A percentile compares a stretch with the other conserved stretches of the same genome.
Evolutionary conservation across 176 grass and related monocot species (phyloP).

Genomic region (Echinochloa phyllopogon): DNA sequence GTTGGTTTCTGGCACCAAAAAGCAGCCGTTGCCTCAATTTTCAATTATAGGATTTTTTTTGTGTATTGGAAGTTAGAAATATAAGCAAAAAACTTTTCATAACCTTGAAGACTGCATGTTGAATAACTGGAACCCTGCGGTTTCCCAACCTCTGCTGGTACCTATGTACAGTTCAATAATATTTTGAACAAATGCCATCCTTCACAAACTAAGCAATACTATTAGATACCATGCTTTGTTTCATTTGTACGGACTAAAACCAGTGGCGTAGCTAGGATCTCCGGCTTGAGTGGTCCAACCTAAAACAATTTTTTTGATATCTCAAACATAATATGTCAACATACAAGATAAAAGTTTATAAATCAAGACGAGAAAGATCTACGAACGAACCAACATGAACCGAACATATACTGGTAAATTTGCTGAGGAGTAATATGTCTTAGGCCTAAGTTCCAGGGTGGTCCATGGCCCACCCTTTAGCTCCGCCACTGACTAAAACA

Average conservation of each 20-base stretch:
- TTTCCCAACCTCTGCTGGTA: not conserved
- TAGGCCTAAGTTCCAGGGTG: no score
- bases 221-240: slow-evolving; percentile 23
- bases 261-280: no score
- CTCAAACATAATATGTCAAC: no score
- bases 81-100: not conserved
- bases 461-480: no score
- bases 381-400: no score
- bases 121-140: not conserved
- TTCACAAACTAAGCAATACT: slow-evolving; percentile 10
- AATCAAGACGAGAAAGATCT: no score
- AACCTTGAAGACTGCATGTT: not conserved
- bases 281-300: no score
- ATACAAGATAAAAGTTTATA: no score
- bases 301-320: no score
- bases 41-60: not conserved
- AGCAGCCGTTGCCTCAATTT: not conserved
- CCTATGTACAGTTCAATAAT: slow-evolving; percentile 3
- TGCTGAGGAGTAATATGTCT: no score
- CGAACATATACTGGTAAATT: no score
- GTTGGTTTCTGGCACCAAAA: not conserved
- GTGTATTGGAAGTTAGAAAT: not conserved
- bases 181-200: slow-evolving; percentile 15
- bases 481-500: not conserved
- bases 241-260: slow-evolving; percentile 15